A percentile compares a stretch with the other conserved stretches of the same genome.
These are phyloP conservation scores for Candida khao-thaluensis DNA, from an alignment of 805 yeast genomes.

Conservation along the genomic window DNA sequence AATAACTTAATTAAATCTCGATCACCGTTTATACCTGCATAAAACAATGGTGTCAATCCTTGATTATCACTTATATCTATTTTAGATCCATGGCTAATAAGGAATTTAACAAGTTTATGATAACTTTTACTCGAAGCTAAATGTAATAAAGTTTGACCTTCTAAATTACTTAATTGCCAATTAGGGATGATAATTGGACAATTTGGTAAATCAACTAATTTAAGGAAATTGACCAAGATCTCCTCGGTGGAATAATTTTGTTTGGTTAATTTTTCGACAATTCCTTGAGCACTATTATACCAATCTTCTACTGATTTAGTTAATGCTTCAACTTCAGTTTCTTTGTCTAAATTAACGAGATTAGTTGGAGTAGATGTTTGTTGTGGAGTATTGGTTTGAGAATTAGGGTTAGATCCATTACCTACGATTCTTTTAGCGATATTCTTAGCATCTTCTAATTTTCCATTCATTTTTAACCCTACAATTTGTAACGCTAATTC, in stretches of 20 bases:
- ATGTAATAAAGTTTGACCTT: conserved; percentile 88
- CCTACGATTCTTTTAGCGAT: conserved; percentile 91
- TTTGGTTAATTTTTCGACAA: conserved; percentile 47
- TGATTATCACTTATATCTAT: conserved; percentile 72
- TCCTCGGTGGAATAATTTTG: conserved; percentile 49
- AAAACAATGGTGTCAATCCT: conserved; percentile 85
- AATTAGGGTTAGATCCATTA: conserved; percentile 16
- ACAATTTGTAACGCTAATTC: conserved; percentile 96
- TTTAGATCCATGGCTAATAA: conserved; percentile 66
- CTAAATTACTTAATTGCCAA: conserved; percentile 75
- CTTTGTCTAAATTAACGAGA: conserved; percentile 7
- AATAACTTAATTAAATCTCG: conserved; percentile 62
- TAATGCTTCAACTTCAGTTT: conserved; percentile 1
- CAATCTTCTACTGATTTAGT: conserved; percentile 30
- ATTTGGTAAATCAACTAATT: conserved; percentile 63
- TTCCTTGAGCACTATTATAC: conserved; percentile 53
- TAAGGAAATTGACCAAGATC: conserved; percentile 48
- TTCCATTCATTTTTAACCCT: conserved; percentile 95
- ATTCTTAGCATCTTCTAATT: conserved; percentile 89
- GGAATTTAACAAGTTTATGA: conserved; percentile 54
- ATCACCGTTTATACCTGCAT: conserved; percentile 77
- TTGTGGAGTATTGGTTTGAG: conserved; percentile 19
- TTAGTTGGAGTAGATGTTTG: conserved; percentile 6
- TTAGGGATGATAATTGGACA: conserved; percentile 64
- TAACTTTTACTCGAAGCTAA: conserved; percentile 79